phyloP scores from a whole-genome alignment of 1,284 basidiomycete genomes.

The Wolfiporia cocos region DNA sequence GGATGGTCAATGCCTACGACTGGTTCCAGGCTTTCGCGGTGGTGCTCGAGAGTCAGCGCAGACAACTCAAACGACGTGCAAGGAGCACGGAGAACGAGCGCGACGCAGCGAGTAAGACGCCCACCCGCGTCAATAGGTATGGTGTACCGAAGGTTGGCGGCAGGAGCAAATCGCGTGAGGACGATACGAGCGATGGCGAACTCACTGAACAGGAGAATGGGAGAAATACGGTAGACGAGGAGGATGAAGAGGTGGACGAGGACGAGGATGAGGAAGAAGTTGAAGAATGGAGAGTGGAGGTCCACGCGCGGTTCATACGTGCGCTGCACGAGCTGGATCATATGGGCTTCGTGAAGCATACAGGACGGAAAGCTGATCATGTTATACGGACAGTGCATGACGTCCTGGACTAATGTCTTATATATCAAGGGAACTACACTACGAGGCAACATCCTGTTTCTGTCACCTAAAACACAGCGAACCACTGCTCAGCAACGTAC shows the following conservation, averaged over 20 bases:
- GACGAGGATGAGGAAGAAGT: conserved; percentile 33
- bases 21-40: conserved; percentile 71
- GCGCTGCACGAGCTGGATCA: conserved; percentile 75
- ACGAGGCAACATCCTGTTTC: too few species aligned
- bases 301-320: conserved; percentile 72
- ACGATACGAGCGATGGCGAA: neutral
- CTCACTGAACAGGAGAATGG: neutral
- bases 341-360: conserved; percentile 73
- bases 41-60: conserved; percentile 52
- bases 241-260: conserved; percentile 26
- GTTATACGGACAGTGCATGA: conserved; percentile 66
- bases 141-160: too few species aligned
- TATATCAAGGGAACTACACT: too few species aligned
- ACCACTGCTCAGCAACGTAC: too few species aligned
- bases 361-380: conserved; percentile 70
- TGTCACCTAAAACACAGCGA: too few species aligned
- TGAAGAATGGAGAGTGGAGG: conserved; percentile 52
- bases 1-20: conserved; percentile 76
- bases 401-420: conserved; percentile 30
- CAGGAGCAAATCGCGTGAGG: neutral
- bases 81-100: neutral
- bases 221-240: conserved; percentile 14
- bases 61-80: conserved; percentile 10
- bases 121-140: too few species aligned
- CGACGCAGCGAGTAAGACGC: too few species aligned